Base-by-base conservation (phyloP, 139 green algal genomes). In the Coccomyxa sp. region DNA sequence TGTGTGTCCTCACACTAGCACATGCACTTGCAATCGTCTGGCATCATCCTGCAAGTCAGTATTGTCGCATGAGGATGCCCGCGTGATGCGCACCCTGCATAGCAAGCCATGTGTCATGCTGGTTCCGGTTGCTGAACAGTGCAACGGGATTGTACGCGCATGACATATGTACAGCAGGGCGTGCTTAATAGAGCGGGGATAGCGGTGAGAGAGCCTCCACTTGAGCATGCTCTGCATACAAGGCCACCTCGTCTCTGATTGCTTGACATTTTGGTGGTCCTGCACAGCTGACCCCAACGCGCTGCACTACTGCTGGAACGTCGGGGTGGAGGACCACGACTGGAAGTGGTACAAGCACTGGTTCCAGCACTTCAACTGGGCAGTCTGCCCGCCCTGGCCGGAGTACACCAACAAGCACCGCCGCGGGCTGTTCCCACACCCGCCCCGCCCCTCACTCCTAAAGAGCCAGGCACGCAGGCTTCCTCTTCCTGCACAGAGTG, bases 201-300 rank as follows among this genome's bases (percentile, higher is more conserved):
- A n/a, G n/a, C n/a, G n/a, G n/a, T n/a, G n/a, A n/a, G n/a, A n/a
- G n/a, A n/a, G n/a, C n/a, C n/a, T n/a, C n/a, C n/a, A n/a, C n/a
- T n/a, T n/a, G n/a, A n/a, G n/a, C n/a, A n/a, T n/a, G n/a, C n/a
- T n/a, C n/a, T n/a, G n/a, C n/a, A n/a, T n/a, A n/a, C n/a, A n/a
- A n/a, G n/a, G n/a, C n/a, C n/a, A n/a, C n/a, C n/a, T n/a, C n/a
- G n/a, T n/a, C n/a, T n/a, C n/a, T n/a, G n/a, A n/a, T n/a, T n/a
- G 92, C n/a, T 84, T 97, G 79, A 70, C 80, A 39, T 87, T 54
- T 70, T n/a, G 73, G 85, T 50, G 37, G 50, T 8, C 27, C 22
- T 64, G 50, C 44, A 70, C 33, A 55, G 83, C 74, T 18, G 81
- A 70, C 38, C 82, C 75, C 10, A 54, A 83, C 39, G 31, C 24